These are phyloP conservation scores for Lepidium aucheri DNA, from an alignment of 345 rosid species.

Conservation along the genomic window DNA sequence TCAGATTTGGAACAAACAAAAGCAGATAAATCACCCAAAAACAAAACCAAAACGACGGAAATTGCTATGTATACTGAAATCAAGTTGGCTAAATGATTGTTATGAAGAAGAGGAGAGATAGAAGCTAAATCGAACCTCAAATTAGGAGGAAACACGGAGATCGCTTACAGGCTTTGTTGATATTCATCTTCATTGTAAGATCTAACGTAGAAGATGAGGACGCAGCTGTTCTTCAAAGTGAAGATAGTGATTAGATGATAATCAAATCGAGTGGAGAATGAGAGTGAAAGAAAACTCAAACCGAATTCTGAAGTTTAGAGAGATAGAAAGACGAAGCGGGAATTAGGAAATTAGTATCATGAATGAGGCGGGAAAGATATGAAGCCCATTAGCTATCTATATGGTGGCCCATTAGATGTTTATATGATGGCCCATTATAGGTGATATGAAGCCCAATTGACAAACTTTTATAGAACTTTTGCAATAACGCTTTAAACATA, in stretches of 20 bases:
- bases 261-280: neutral
- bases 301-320: constrained; percentile 1
- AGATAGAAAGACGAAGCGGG: neutral
- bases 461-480: no score
- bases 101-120: neutral
- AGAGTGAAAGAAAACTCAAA: neutral
- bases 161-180: constrained; percentile 79
- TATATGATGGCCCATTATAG: no score
- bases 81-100: neutral
- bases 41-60: neutral
- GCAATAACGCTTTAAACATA: no score
- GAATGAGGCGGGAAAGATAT: neutral
- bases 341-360: neutral
- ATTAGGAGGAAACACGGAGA: constrained; percentile 85
- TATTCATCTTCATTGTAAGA: constrained; percentile 68
- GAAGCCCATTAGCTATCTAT: neutral
- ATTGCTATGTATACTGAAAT: neutral
- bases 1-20: neutral
- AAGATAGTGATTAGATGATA: neutral
- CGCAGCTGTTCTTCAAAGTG: constrained; percentile 2
- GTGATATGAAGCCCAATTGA: no score
- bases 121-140: constrained; percentile 41
- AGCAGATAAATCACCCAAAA: neutral
- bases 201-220: neutral
- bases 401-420: neutral